These are phyloP conservation scores for Arachnomyces sp. DNA, from an alignment of 2,329 filamentous ascomycete species.

Conservation along the genomic window DNA sequence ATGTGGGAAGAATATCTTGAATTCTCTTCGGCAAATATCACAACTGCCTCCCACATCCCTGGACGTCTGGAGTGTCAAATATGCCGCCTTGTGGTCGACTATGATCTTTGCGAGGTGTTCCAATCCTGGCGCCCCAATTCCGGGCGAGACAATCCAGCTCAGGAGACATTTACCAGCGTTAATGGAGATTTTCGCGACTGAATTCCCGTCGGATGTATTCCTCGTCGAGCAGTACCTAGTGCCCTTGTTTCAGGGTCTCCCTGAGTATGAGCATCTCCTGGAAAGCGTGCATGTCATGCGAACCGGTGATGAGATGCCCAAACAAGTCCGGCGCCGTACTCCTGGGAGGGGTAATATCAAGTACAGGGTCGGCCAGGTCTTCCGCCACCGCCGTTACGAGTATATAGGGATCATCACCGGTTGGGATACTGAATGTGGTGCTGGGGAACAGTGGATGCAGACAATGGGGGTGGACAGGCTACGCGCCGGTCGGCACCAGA, in stretches of 20 bases:
- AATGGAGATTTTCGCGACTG: conserved; percentile 54
- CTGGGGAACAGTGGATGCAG: conserved; percentile 54
- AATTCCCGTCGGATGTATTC: conserved; percentile 63
- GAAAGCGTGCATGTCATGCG: conserved; percentile 49
- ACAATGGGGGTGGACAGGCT: conserved; percentile 55
- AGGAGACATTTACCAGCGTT: conserved; percentile 58
- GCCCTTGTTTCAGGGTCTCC: conserved; percentile 48
- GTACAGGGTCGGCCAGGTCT: conserved; percentile 73
- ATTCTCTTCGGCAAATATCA: conserved; percentile 52
- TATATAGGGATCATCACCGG: conserved; percentile 78
- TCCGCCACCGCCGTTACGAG: conserved; percentile 69
- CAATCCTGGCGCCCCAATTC: conserved; percentile 11
- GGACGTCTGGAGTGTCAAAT: conserved; percentile 55
- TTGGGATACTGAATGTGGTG: conserved; percentile 62
- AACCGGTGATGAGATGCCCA: conserved; percentile 48
- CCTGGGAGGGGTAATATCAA: conserved; percentile 41
- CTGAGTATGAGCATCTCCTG: conserved; percentile 47
- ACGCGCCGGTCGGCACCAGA: conserved; percentile 54
- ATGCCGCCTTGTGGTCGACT: conserved; percentile 65
- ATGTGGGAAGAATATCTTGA: conserved; percentile 71
- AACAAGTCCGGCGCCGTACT: conserved; percentile 34
- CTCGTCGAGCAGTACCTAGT: conserved; percentile 61
- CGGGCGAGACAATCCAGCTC: conserved; percentile 37
- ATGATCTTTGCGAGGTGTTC: conserved; percentile 43
- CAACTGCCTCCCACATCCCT: conserved; percentile 31